phyloP scores from a whole-genome alignment of 164 flowering plant genomes.

The Kalanchoe fedtschenkoi region DNA sequence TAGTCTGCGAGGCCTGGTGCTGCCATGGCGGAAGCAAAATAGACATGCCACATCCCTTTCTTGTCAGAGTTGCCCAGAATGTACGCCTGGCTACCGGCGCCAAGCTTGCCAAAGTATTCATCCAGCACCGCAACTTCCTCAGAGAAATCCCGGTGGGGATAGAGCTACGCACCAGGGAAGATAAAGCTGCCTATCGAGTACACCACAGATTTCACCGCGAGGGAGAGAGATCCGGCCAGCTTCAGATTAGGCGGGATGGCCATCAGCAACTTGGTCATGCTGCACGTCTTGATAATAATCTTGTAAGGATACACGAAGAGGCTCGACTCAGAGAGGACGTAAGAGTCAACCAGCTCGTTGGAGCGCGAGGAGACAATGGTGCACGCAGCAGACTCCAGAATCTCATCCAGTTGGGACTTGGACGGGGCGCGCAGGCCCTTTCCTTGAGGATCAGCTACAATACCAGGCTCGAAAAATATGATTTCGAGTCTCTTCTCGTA shows the following conservation, averaged over 20 bases:
- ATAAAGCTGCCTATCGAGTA: constrained; percentile 80
- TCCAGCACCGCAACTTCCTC: constrained; percentile 76
- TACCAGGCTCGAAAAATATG: constrained; percentile 43
- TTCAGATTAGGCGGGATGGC: constrained; percentile 62
- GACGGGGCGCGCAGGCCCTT: constrained; percentile 54
- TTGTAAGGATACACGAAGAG: constrained; percentile 79
- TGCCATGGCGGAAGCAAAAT: constrained; percentile 54
- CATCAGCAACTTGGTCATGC: constrained; percentile 68
- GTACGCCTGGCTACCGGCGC: constrained; percentile 37
- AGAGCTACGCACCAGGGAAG: constrained; percentile 66
- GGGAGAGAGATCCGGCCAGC: constrained; percentile 40
- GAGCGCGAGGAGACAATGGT: constrained; percentile 62
- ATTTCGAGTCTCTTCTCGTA: constrained; percentile 83
- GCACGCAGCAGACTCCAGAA: constrained; percentile 68
- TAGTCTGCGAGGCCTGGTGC: too few species aligned
- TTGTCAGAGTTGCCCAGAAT: constrained; percentile 38
- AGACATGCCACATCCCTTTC: constrained; percentile 64
- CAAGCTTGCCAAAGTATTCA: constrained; percentile 39
- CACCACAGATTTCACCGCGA: constrained; percentile 43
- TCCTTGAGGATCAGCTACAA: constrained; percentile 50
- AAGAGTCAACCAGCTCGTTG: constrained; percentile 58
- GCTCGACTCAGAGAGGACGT: constrained; percentile 85
- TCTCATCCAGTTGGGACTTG: constrained; percentile 56
- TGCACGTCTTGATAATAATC: constrained; percentile 77
- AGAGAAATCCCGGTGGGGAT: constrained; percentile 68